Base-by-base conservation (phyloP, 2,329 filamentous ascomycete species). In the Xylariaceae sp. region DNA sequence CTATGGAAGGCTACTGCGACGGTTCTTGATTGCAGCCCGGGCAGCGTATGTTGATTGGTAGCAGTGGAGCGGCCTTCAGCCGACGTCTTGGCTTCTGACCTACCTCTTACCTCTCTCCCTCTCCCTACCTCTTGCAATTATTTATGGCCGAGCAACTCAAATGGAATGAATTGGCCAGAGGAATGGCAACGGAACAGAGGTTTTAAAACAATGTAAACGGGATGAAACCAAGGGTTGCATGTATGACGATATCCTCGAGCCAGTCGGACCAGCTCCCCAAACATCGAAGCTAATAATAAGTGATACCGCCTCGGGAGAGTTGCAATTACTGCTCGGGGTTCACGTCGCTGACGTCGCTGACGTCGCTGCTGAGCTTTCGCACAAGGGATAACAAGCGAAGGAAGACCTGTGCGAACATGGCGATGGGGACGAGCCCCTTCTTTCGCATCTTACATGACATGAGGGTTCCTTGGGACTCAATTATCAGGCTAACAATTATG, bases 141-240 rank as follows among this genome's bases (percentile, higher is more conserved):
- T 52, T 56, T 60, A 58, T 41, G 50, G 57, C 54, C 57, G 50
- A 46, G 43, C 47, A 52, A 52, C 57, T 52, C 55, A 56, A 56
- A 54, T 50, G 50, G 53, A 54, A 48, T 56, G 48, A 52, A 48
- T 37, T n/a, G 52, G 40, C 40, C 50, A 59, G 37, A 56, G 53
- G 49, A 61, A 63, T 63, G 55, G 56, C 50, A 48, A 56, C 50
- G 42, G 51, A 54, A 50, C 50, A 56, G 50, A 54, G 53, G 32
- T 40, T 56, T 55, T 52, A 59, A 54, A 60, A 57, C 46, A 60
- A 57, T 51, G 52, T 55, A 44, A 54, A 62, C 57, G 61, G 61
- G 52, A 64, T 64, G 64, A 65, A 63, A 64, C 61, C 58, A 54
- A 60, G 48, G 57, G 61, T 65, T 64, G 61, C 64, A 66, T 62